Evolutionary conservation across 805 yeast species (phyloP).

Genomic region (Saccharomycopsis sp.): DNA sequence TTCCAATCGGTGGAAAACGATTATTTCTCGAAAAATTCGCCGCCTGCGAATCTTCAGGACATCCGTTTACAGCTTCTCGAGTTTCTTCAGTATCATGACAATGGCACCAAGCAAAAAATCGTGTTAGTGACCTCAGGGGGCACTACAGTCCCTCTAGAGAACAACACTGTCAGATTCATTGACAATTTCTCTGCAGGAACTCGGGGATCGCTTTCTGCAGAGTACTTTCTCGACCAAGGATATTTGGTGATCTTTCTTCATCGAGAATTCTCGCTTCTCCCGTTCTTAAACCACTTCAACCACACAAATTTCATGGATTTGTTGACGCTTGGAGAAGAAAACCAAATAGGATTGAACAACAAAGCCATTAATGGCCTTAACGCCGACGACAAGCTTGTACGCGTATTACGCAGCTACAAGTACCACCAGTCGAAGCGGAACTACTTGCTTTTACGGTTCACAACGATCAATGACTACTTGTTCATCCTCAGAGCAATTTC

Average conservation of each 20-base stretch:
- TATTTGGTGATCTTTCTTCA: constrained; percentile 92
- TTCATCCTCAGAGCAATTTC: constrained; percentile 73
- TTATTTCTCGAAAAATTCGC: constrained; percentile 13
- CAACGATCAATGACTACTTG: constrained; percentile 90
- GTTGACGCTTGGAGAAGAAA: constrained; percentile 43
- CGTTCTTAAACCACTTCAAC: constrained; percentile 85
- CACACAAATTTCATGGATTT: constrained; percentile 85
- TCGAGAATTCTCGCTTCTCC: constrained; percentile 85
- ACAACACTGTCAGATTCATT: constrained; percentile 92
- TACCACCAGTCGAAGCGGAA: constrained; percentile 43
- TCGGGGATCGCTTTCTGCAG: constrained; percentile 95
- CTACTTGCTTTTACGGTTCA: constrained; percentile 75
- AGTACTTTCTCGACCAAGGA: constrained; percentile 74
- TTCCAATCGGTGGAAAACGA: constrained; percentile 7
- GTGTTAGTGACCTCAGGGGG: constrained; percentile 95
- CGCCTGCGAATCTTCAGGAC: constrained; percentile 48
- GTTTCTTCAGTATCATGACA: constrained; percentile 54
- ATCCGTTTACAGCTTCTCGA: constrained; percentile 48
- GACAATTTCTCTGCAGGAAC: constrained; percentile 98
- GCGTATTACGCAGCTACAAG: constrained; percentile 24
- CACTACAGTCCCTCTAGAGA: constrained; percentile 95
- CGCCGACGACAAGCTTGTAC: constrained; percentile 1
- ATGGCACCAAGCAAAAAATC: constrained; percentile 40
- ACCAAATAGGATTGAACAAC: not conserved
- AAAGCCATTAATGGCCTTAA: not conserved